Evolutionary conservation across 2,329 filamentous ascomycete genomes (phyloP).

Genomic region (Endocalyx cinctus): DNA sequence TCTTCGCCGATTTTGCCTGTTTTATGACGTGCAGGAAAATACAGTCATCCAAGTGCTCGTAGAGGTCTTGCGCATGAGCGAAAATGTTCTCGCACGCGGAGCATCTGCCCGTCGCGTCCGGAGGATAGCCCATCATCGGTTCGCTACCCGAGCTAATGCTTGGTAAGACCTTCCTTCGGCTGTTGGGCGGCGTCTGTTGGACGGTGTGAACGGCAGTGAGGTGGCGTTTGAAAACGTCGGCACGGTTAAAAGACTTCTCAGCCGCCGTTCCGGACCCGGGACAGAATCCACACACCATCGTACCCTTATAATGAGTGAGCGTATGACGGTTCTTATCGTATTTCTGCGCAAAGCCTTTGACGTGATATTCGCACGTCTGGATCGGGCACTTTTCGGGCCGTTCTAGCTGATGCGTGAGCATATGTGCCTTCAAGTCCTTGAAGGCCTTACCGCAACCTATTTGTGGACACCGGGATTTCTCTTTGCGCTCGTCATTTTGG

Average conservation of each 20-base stretch:
- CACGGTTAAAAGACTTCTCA: constrained; percentile 93
- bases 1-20: constrained; percentile 65
- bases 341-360: constrained; percentile 91
- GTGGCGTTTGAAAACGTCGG: constrained; percentile 96
- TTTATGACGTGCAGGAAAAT: constrained; percentile 68
- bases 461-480: constrained; percentile 72
- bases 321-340: constrained; percentile 98
- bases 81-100: constrained; percentile 91
- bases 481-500: constrained; percentile 60
- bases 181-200: constrained; percentile 89
- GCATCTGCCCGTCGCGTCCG: constrained; percentile 86
- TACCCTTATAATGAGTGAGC: constrained; percentile 94
- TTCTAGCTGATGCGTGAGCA: constrained; percentile 93
- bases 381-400: constrained; percentile 96
- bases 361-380: constrained; percentile 85
- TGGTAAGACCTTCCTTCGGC: constrained; percentile 57
- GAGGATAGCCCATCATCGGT: constrained; percentile 64
- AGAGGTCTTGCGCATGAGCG: constrained; percentile 92
- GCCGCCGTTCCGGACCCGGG: constrained; percentile 80
- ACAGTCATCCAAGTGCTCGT: constrained; percentile 87
- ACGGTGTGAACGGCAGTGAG: constrained; percentile 89
- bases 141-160: constrained; percentile 52
- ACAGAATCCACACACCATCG: constrained; percentile 96
- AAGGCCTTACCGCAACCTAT: constrained; percentile 93
- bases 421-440: constrained; percentile 78